phyloP scores from a whole-genome alignment of 306 rosid genomes.

The Lotus japonicus region DNA sequence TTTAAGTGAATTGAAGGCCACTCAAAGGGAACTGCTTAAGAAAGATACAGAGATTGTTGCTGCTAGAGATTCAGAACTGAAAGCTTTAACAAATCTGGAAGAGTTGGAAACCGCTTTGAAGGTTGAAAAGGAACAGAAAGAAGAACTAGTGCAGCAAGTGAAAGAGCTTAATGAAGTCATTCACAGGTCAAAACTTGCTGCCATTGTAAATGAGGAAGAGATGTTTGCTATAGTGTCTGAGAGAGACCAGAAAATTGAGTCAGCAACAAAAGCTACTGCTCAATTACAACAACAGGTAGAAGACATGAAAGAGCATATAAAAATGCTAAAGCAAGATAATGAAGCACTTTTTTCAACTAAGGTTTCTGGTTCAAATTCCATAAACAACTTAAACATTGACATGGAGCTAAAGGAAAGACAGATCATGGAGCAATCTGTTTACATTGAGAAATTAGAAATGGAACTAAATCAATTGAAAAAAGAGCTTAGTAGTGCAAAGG shows the following conservation, averaged over 20 bases:
- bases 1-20: constrained; percentile 38
- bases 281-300: constrained; percentile 33
- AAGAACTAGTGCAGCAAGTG: constrained; percentile 37
- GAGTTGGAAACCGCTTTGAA: constrained; percentile 27
- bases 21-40: constrained; percentile 44
- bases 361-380: too few species aligned
- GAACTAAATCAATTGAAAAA: constrained; percentile 33
- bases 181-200: constrained; percentile 24
- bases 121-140: constrained; percentile 39
- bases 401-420: constrained; percentile 32
- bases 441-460: constrained; percentile 35
- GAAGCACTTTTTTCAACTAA: too few species aligned
- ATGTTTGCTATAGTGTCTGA: constrained; percentile 28
- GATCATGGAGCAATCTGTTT: constrained; percentile 25
- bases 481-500: constrained; percentile 32
- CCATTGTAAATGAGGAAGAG: constrained; percentile 38
- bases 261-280: constrained; percentile 27
- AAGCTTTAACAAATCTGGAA: constrained; percentile 29
- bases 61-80: constrained; percentile 43
- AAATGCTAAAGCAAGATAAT: background rate
- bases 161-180: constrained; percentile 19
- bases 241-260: constrained; percentile 45
- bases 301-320: constrained; percentile 27
- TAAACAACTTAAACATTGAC: constrained; percentile 22
- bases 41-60: constrained; percentile 49